Evolutionary conservation across 2,329 filamentous ascomycete genomes (phyloP).

Genomic region (Penicillium hordei): DNA sequence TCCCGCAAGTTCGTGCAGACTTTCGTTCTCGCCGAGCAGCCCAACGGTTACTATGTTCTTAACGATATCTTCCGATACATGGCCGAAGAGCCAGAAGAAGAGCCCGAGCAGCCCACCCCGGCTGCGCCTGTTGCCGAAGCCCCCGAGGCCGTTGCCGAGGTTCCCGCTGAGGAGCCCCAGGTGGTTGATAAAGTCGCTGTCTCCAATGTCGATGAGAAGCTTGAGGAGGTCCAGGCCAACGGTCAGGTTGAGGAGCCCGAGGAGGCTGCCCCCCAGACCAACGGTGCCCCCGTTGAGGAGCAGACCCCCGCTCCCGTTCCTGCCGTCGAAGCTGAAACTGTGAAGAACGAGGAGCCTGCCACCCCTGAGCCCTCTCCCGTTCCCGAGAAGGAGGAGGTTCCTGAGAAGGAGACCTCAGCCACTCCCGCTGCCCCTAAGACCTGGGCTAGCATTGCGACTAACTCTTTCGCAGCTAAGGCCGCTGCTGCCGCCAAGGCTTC

Average conservation of each 20-base stretch:
- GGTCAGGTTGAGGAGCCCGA: slow-evolving; percentile 40
- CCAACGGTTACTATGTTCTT: slow-evolving; percentile 94
- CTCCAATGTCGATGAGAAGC: slow-evolving; percentile 68
- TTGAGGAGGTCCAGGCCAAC: slow-evolving; percentile 62
- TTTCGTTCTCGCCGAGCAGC: slow-evolving; percentile 93
- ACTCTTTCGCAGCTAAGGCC: slow-evolving; percentile 37
- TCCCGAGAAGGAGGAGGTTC: slow-evolving; percentile 44
- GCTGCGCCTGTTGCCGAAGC: slow-evolving; percentile 45
- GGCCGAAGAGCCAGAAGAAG: slow-evolving; percentile 67
- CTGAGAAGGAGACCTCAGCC: slow-evolving; percentile 53
- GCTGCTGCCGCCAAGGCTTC: slow-evolving; percentile 37
- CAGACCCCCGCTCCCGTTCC: slow-evolving; percentile 25
- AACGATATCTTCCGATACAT: slow-evolving; percentile 98
- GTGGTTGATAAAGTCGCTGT: slow-evolving; percentile 46
- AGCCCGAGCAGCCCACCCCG: slow-evolving; percentile 46
- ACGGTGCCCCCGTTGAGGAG: slow-evolving; percentile 28
- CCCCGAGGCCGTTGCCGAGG: slow-evolving; percentile 35
- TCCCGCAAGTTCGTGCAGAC: slow-evolving; percentile 97
- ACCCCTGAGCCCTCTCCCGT: slow-evolving; percentile 60
- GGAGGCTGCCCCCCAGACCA: slow-evolving; percentile 38
- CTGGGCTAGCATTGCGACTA: slow-evolving; percentile 61
- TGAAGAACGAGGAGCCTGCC: slow-evolving; percentile 64
- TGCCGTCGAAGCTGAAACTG: slow-evolving; percentile 42
- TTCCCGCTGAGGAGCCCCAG: slow-evolving; percentile 30
- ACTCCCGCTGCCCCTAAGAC: slow-evolving; percentile 57